Percentiles rank a stretch among this genome's conserved stretches.
These are phyloP conservation scores for Microcos paniculata DNA, from an alignment of 345 rosid genomes.

Conservation along the genomic window DNA sequence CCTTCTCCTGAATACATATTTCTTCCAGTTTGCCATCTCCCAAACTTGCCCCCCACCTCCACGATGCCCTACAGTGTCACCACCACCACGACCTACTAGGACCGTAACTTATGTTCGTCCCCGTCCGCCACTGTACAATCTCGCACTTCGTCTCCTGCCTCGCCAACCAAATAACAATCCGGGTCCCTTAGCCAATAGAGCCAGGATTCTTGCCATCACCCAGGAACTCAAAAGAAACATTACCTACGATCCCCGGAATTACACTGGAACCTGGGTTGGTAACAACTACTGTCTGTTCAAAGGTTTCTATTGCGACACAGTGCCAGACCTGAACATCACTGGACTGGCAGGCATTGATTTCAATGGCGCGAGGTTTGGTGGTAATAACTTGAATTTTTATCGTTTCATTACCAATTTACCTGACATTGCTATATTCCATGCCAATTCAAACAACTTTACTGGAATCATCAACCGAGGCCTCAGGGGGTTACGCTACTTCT, in stretches of 20 bases:
- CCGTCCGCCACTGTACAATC: slow-evolving; percentile 4
- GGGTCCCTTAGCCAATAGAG: slow-evolving; percentile 11
- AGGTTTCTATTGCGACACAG: slow-evolving; percentile 34
- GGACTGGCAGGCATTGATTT: slow-evolving; percentile 34
- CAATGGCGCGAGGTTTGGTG: slow-evolving; percentile 32
- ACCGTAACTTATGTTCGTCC: not conserved
- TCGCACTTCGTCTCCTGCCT: slow-evolving; percentile 2
- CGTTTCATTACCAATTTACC: slow-evolving; percentile 27
- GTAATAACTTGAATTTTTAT: slow-evolving; percentile 18
- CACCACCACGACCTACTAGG: slow-evolving; percentile 6
- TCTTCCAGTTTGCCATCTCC: not conserved
- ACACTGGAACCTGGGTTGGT: slow-evolving; percentile 30
- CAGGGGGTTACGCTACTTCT: slow-evolving; percentile 15
- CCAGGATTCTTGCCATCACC: slow-evolving; percentile 7
- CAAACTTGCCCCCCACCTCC: slow-evolving; percentile 10
- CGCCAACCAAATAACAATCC: slow-evolving; percentile 10
- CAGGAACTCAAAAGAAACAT: slow-evolving; percentile 30
- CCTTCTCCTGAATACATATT: not conserved
- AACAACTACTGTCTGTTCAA: slow-evolving; percentile 27
- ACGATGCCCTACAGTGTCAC: not conserved
- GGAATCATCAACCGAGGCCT: not conserved
- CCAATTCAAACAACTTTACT: slow-evolving; percentile 41
- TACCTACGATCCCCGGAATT: slow-evolving; percentile 20
- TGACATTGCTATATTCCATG: slow-evolving; percentile 40
- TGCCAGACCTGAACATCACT: slow-evolving; percentile 20